phyloP scores from a whole-genome alignment of 176 grass and related monocot species.

The Avena insularis region DNA sequence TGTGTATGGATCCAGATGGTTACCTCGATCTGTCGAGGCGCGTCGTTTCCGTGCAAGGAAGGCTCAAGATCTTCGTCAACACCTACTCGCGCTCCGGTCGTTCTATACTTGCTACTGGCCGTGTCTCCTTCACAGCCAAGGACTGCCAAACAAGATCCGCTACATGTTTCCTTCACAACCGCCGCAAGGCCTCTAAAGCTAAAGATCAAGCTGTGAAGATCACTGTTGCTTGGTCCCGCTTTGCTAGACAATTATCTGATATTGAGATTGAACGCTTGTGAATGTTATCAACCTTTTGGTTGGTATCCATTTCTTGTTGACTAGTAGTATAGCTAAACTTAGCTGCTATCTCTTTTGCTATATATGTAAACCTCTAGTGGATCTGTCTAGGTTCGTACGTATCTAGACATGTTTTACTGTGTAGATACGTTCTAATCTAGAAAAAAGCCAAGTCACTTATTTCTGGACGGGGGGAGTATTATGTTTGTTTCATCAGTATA shows the following conservation, averaged over 20 bases:
- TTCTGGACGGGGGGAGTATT: too few relatives aligned
- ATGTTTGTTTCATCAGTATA: too few relatives aligned
- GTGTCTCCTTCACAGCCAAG: background rate
- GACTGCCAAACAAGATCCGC: background rate
- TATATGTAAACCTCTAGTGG: too few relatives aligned
- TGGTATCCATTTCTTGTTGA: too few relatives aligned
- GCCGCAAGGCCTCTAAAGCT: background rate
- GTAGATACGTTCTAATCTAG: too few relatives aligned
- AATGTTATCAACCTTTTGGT: too few relatives aligned
- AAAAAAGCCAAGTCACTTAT: too few relatives aligned
- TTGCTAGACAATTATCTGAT: background rate
- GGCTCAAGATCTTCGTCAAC: background rate
- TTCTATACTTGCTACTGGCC: background rate
- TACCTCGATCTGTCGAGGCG: background rate
- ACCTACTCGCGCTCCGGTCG: background rate
- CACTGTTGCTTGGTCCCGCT: background rate
- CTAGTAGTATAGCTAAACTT: too few relatives aligned
- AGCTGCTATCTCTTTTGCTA: too few relatives aligned
- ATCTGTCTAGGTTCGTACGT: too few relatives aligned
- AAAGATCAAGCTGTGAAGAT: background rate
- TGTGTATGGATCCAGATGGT: background rate
- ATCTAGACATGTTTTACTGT: too few relatives aligned
- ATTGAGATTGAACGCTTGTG: background rate
- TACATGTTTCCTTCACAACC: background rate
- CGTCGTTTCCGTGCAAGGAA: background rate